Evolutionary conservation across 257 asterid genomes (phyloP).

Genomic region (Gardenia jasminoides): DNA sequence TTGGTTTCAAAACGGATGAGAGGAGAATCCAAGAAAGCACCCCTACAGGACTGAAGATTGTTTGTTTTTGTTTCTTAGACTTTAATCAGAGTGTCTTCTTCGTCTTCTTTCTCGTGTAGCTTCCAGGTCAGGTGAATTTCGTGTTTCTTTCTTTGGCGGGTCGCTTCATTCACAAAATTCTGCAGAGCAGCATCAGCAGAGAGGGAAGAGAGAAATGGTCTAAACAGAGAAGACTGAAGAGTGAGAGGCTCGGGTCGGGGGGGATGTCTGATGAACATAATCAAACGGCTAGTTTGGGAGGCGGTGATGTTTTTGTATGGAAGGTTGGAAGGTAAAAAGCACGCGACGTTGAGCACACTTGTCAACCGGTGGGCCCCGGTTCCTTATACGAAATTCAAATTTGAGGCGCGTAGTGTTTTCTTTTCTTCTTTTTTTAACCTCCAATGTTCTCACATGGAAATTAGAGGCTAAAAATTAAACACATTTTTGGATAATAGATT

Average conservation of each 20-base stretch:
- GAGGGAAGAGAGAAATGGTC: background rate
- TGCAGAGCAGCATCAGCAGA: too few relatives aligned
- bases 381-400: slow-evolving; percentile 8
- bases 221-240: background rate
- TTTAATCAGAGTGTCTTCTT: background rate
- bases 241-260: too few relatives aligned
- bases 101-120: background rate
- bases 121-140: background rate
- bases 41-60: background rate
- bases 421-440: background rate
- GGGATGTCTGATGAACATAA: too few relatives aligned
- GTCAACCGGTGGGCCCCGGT: background rate
- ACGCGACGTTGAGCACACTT: background rate
- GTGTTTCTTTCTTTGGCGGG: background rate
- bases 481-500: too few relatives aligned
- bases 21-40: background rate
- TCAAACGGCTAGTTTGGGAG: slow-evolving; percentile 12
- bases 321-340: background rate
- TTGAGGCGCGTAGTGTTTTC: background rate
- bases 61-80: background rate
- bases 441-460: too few relatives aligned
- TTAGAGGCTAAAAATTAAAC: too few relatives aligned
- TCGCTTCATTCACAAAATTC: background rate
- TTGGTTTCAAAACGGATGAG: background rate
- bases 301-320: background rate